Evolutionary conservation across 2,329 filamentous ascomycete genomes (phyloP).

Genomic region (Setomelanomma holmii): DNA sequence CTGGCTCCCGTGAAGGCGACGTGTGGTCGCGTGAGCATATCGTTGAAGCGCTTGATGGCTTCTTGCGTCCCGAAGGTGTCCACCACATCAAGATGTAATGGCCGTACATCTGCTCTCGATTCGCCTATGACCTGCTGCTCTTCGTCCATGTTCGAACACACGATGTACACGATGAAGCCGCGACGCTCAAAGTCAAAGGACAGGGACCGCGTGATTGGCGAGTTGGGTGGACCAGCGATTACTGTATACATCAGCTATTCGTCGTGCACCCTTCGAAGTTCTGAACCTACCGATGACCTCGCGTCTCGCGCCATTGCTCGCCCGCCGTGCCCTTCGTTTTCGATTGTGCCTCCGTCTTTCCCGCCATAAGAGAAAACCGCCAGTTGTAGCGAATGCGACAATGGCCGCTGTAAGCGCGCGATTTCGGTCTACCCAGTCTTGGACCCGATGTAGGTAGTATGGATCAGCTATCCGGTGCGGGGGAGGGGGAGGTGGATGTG

Average conservation of each 20-base stretch:
- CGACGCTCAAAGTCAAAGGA: constrained; percentile 86
- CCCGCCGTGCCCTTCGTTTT: constrained; percentile 78
- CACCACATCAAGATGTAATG: constrained; percentile 82
- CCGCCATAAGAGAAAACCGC: constrained; percentile 63
- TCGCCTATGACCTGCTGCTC: constrained; percentile 79
- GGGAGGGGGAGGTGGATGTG: constrained; percentile 59
- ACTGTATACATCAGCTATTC: constrained; percentile 59
- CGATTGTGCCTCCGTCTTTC: constrained; percentile 65
- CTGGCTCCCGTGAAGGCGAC: constrained; percentile 77
- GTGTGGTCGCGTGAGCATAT: constrained; percentile 76
- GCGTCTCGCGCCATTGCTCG: constrained; percentile 80
- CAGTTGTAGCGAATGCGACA: constrained; percentile 73
- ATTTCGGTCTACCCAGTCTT: constrained; percentile 76
- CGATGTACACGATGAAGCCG: constrained; percentile 92
- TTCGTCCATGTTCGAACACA: constrained; percentile 84
- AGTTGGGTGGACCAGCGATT: constrained; percentile 83
- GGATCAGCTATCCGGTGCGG: constrained; percentile 50
- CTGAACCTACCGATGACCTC: constrained; percentile 71
- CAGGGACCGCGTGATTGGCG: constrained; percentile 83
- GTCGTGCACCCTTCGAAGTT: neutral
- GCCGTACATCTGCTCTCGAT: constrained; percentile 79
- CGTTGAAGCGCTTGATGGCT: constrained; percentile 74
- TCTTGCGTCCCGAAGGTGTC: constrained; percentile 73
- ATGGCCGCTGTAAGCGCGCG: constrained; percentile 76
- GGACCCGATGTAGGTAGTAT: constrained; percentile 63